Evolutionary conservation across 768 basidiomycete species (phyloP), one percentile per base, ranked within the genome.

Genomic region (Collybia nuda): DNA sequence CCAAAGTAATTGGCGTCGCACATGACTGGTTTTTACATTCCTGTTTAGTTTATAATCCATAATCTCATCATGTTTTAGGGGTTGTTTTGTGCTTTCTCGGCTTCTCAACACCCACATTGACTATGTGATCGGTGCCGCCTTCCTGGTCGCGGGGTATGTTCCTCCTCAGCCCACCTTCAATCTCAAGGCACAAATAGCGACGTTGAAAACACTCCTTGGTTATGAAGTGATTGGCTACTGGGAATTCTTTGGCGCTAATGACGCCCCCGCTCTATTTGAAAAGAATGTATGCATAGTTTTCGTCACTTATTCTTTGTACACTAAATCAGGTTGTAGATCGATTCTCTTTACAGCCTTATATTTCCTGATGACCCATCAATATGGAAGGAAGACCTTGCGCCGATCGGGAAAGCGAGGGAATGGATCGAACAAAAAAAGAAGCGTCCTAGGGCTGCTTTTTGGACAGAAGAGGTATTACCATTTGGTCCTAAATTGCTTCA

Each of bases 41-140:
- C 41, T n/a, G 12, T 22, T 17, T 35, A 47, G 21, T n/a, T 21
- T 29, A 15, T 12, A 21, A 19, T 6, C 36, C 8, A 29, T 12
- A 19, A 8, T 18, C 17, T 44, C 2, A 50, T 28, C 11, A 14
- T 35, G n/a, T 28, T 52, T 8, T 48, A 78, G 79, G 76, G 78
- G 78, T 5, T 56, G 60, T 9, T 43, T 28, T 8, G 28, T 71
- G n/a, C 52, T 60, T 5, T 64, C 64, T 9, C 68, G 73, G n/a
- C 57, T 79, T n/a, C 66, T 69, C 2, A 71, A 72, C 51, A 59
- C 64, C 43, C 63, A 67, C 52, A 62, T 67, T 14, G 65, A 73
- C 28, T 68, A 76, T 18, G 71, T 78, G 58, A 29, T 66, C 29
- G 78, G 63, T 0, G 71, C 66, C 43, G 75, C 62, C 1, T 77